phyloP scores from a whole-genome alignment of 345 rosid genomes.

The Chamaenerion angustifolium region DNA sequence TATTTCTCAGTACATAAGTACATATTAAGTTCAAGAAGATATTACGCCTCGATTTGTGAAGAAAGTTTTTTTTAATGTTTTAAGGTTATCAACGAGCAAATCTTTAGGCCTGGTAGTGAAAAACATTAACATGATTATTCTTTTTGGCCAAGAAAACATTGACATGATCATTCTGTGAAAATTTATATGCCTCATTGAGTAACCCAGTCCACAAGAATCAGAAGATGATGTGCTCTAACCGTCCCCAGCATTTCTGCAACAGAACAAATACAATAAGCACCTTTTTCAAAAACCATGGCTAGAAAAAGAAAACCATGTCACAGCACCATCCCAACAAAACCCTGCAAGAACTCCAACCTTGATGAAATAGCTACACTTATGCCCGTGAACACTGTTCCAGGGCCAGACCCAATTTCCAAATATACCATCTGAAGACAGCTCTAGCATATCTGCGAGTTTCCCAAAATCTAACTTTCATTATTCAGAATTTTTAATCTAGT shows the following conservation, averaged over 20 bases:
- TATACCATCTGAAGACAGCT: conserved; percentile 49
- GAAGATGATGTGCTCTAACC: conserved; percentile 36
- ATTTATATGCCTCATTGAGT: conserved; percentile 16
- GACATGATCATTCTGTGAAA: conserved; percentile 18
- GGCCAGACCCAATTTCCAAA: conserved; percentile 61
- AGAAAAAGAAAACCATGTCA: conserved; percentile 23
- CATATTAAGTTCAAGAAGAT: too few species aligned
- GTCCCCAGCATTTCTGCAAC: conserved; percentile 59
- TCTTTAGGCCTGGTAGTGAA: too few species aligned
- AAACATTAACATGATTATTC: too few species aligned
- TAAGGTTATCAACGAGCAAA: too few species aligned
- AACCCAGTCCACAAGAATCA: conserved; percentile 38
- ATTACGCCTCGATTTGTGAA: too few species aligned
- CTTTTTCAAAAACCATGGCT: conserved; percentile 20
- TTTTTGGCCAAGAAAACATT: too few species aligned
- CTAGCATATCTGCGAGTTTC: conserved; percentile 67
- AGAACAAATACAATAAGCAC: conserved; percentile 37
- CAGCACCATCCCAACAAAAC: conserved; percentile 21
- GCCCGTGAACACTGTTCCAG: conserved; percentile 42
- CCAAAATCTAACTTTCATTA: conserved; percentile 51
- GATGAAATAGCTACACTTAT: conserved; percentile 35
- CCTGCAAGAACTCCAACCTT: conserved; percentile 39
- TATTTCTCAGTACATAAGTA: too few species aligned
- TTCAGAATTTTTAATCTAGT: conserved; percentile 12
- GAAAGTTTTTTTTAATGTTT: too few species aligned